phyloP scores from a whole-genome alignment of 768 basidiomycete species.

The Suillus variegatus region DNA sequence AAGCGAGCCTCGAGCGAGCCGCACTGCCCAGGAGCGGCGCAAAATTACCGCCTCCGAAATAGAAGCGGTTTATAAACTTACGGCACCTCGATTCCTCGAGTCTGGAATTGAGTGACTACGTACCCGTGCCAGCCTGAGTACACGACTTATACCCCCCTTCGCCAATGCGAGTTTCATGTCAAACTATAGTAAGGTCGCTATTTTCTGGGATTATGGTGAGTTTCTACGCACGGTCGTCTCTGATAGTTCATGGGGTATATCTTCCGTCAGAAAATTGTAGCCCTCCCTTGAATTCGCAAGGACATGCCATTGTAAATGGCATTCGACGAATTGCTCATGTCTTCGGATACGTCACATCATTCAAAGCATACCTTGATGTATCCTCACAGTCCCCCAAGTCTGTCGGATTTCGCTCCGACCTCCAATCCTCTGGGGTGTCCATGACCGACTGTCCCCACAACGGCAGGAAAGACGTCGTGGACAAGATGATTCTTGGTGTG shows the following conservation, averaged over 20 bases:
- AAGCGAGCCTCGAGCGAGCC: background rate
- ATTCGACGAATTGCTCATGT: constrained; percentile 46
- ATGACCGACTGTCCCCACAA: constrained; percentile 38
- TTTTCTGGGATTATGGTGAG: constrained; percentile 43
- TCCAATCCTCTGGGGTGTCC: constrained; percentile 47
- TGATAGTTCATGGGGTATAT: constrained; percentile 3
- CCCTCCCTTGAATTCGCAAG: constrained; percentile 29
- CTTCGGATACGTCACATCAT: constrained; percentile 48
- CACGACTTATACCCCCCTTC: background rate
- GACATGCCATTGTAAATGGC: constrained; percentile 42
- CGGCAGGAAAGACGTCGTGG: constrained; percentile 40
- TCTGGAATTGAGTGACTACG: background rate
- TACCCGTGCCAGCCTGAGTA: background rate
- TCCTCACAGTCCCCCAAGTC: constrained; percentile 40
- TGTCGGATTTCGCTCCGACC: constrained; percentile 37
- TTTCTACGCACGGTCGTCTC: background rate
- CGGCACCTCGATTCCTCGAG: background rate
- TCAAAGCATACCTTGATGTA: constrained; percentile 58
- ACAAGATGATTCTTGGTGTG: constrained; percentile 50
- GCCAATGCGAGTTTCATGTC: constrained; percentile 30
- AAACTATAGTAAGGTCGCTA: constrained; percentile 39
- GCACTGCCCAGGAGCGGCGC: background rate
- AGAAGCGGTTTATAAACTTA: background rate
- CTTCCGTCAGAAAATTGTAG: constrained; percentile 30
- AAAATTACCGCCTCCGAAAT: background rate